Percentiles rank a stretch among this genome's conserved stretches.
phyloP scores from a whole-genome alignment of 2,329 filamentous ascomycete genomes.

The Epichloe bromicola region DNA sequence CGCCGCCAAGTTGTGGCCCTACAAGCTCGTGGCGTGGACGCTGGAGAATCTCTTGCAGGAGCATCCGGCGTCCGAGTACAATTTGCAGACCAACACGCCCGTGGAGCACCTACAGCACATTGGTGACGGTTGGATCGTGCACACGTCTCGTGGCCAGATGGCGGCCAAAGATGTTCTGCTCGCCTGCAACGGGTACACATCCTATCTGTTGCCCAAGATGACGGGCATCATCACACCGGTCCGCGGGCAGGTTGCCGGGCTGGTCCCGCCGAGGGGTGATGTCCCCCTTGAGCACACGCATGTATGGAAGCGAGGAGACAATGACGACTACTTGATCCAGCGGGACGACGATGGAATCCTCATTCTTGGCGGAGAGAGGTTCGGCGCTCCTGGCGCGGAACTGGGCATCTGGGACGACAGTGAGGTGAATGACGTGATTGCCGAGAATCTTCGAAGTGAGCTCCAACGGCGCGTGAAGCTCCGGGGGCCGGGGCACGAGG shows the following conservation, averaged over 20 bases:
- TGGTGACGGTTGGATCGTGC: conserved; percentile 40
- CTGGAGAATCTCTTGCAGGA: conserved; percentile 42
- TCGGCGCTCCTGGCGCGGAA: conserved; percentile 31
- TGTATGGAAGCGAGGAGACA: conserved; percentile 38
- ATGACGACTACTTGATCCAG: conserved; percentile 64
- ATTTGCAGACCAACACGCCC: conserved; percentile 63
- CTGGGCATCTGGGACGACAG: conserved; percentile 48
- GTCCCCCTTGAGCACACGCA: conserved; percentile 43
- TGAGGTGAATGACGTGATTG: conserved; percentile 40
- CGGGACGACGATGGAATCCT: conserved; percentile 44
- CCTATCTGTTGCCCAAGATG: conserved; percentile 57
- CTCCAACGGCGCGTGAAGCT: conserved; percentile 31
- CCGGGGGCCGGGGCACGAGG: conserved; percentile 17
- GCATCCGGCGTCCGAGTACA: conserved; percentile 36
- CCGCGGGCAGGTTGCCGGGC: conserved; percentile 57
- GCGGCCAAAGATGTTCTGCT: conserved; percentile 53
- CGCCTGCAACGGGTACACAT: conserved; percentile 76
- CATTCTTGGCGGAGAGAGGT: conserved; percentile 59
- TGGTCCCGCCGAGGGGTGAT: conserved; percentile 38
- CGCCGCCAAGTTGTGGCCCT: conserved; percentile 66
- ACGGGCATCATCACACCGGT: conserved; percentile 63
- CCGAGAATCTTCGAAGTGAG: conserved; percentile 38
- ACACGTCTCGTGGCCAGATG: conserved; percentile 58
- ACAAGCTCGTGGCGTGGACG: conserved; percentile 66
- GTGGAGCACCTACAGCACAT: conserved; percentile 35